Percentiles rank a stretch among this genome's conserved stretches.
phyloP scores from a whole-genome alignment of 331 rosid genomes.

The Malus hybrid region DNA sequence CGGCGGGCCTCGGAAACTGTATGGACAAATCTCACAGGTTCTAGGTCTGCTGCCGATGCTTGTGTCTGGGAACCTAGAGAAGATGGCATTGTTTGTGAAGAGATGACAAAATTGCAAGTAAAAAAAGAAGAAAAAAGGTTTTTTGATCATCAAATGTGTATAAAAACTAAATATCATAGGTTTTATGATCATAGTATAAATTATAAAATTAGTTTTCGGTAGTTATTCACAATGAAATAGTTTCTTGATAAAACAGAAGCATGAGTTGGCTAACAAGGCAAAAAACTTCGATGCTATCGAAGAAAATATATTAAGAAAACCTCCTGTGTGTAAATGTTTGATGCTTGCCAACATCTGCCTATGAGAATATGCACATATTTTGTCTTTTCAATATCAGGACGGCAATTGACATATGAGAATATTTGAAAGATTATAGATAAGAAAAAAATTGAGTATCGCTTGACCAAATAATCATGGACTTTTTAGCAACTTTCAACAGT shows the following conservation, averaged over 20 bases:
- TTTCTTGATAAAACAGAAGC: not conserved
- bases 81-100: not conserved
- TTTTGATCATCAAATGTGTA: not conserved
- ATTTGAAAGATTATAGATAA: not conserved
- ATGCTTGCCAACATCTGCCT: not conserved
- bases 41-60: not conserved
- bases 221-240: not conserved
- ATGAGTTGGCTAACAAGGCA: not conserved
- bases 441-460: too few species aligned
- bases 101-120: not conserved
- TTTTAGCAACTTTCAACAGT: too few species aligned
- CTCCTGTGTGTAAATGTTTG: not conserved
- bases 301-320: not conserved
- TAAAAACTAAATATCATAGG: not conserved
- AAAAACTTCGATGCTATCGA: not conserved
- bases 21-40: conserved; percentile 31
- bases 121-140: not conserved
- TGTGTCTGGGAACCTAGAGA: not conserved
- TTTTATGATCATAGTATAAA: not conserved
- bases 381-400: not conserved
- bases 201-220: not conserved
- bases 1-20: conserved; percentile 43
- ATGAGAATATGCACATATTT: not conserved
- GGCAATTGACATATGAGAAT: not conserved
- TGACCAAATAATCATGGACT: too few species aligned